Evolutionary conservation across 139 green algal species (phyloP).

Genomic region (Spirogloea muscicola): DNA sequence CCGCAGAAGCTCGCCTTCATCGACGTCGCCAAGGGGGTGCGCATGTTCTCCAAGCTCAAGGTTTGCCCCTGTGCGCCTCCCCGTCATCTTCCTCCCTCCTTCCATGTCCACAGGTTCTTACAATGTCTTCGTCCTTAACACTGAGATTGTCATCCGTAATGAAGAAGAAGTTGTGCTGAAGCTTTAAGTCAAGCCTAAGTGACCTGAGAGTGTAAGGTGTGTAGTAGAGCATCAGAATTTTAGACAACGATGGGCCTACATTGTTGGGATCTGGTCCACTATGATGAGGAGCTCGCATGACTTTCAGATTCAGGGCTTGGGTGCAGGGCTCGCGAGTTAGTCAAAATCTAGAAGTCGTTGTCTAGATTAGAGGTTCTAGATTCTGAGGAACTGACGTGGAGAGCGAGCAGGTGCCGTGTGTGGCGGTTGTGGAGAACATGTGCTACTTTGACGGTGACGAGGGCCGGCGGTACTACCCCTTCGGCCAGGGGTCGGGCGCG

Average conservation of each 20-base stretch:
- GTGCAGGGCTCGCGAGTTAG: not conserved
- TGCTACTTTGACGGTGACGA: slow-evolving; percentile 86
- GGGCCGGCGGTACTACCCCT: slow-evolving; percentile 79
- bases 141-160: too few relatives aligned
- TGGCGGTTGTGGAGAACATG: slow-evolving; percentile 99
- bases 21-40: slow-evolving; percentile 97
- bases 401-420: slow-evolving; percentile 91
- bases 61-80: slow-evolving; percentile 4
- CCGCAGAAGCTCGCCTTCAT: slow-evolving; percentile 97
- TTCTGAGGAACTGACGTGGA: too few relatives aligned
- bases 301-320: not conserved
- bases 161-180: too few relatives aligned
- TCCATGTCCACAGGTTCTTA: not conserved
- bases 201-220: too few relatives aligned
- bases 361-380: too few relatives aligned
- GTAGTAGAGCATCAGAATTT: too few relatives aligned
- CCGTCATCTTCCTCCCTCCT: not conserved
- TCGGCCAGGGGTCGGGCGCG: slow-evolving; percentile 72
- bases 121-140: too few relatives aligned
- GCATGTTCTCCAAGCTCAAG: slow-evolving; percentile 94
- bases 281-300: too few relatives aligned
- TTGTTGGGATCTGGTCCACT: too few relatives aligned
- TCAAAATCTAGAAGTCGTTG: too few relatives aligned
- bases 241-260: too few relatives aligned
- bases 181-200: too few relatives aligned